These are phyloP conservation scores for Clohesyomyces aquaticus DNA, from an alignment of 495 filamentous ascomycete species.

Conservation along the genomic window DNA sequence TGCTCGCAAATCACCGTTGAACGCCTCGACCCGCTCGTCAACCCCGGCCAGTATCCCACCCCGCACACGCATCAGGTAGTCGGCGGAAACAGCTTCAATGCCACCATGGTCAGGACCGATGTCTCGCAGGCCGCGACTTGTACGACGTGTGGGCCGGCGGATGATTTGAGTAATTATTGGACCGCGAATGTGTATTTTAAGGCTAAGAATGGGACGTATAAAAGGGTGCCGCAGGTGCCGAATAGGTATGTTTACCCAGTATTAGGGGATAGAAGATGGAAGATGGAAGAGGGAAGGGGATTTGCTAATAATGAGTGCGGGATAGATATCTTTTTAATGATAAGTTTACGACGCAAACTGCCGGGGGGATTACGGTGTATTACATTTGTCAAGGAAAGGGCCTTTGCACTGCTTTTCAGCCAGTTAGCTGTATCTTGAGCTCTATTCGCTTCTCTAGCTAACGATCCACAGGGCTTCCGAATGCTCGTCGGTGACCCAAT, in stretches of 20 bases:
- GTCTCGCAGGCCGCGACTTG: slow-evolving; percentile 16
- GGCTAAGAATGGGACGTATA: slow-evolving; percentile 20
- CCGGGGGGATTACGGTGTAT: slow-evolving; percentile 30
- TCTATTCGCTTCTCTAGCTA: background rate
- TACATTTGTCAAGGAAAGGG: slow-evolving; percentile 29
- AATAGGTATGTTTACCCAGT: slow-evolving; percentile 14
- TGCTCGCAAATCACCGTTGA: slow-evolving; percentile 30
- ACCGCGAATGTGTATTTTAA: slow-evolving; percentile 31
- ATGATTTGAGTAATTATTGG: slow-evolving; percentile 30
- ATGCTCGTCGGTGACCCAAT: slow-evolving; percentile 39
- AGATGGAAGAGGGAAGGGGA: too few relatives aligned
- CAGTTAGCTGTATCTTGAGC: slow-evolving; percentile 6
- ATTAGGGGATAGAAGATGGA: too few relatives aligned
- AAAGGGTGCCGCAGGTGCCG: slow-evolving; percentile 18
- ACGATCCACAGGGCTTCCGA: slow-evolving; percentile 27
- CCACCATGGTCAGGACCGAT: slow-evolving; percentile 16
- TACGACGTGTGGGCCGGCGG: slow-evolving; percentile 19
- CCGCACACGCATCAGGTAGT: slow-evolving; percentile 27
- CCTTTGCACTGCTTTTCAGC: slow-evolving; percentile 33
- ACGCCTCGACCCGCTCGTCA: slow-evolving; percentile 25
- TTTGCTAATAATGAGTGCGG: background rate
- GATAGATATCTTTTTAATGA: slow-evolving; percentile 31
- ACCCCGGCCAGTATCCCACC: slow-evolving; percentile 8
- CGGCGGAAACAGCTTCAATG: slow-evolving; percentile 27
- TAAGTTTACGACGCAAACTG: slow-evolving; percentile 27